Conservation (phyloP, 164 flowering plant genomes). For the Buxus sempervirens region DNA sequence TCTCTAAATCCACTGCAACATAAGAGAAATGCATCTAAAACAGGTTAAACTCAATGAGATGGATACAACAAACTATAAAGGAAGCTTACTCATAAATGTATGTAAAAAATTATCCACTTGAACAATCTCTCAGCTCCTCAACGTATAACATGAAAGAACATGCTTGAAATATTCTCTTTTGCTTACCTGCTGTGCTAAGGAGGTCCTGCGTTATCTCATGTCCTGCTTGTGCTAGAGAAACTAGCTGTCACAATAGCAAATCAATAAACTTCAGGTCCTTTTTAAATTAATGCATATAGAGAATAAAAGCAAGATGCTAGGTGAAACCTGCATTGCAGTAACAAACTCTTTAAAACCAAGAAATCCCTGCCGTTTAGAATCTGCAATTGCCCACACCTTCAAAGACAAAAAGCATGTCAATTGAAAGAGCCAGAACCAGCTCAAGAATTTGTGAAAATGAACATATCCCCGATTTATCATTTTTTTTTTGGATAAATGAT, state of each 20-base stretch:
- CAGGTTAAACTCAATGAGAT: neutral
- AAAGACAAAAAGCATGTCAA: neutral
- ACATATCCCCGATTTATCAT: too few relatives aligned
- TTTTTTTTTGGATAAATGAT: too few relatives aligned
- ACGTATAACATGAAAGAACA: neutral
- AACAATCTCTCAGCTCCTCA: neutral
- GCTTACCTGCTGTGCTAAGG: conserved; percentile 46
- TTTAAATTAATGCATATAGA: neutral
- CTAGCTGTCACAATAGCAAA: conserved; percentile 38
- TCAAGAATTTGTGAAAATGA: too few relatives aligned
- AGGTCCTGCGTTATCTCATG: conserved; percentile 51
- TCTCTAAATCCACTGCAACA: conserved; percentile 27
- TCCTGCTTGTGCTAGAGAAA: conserved; percentile 89
- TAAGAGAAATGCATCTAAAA: neutral
- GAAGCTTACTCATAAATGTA: neutral
- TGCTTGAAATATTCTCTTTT: neutral
- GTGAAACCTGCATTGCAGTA: conserved; percentile 82
- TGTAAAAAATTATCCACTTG: neutral
- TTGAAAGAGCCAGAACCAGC: too few relatives aligned
- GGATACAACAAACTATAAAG: neutral
- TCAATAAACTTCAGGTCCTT: neutral
- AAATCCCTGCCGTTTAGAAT: conserved; percentile 84
- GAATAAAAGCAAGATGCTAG: neutral
- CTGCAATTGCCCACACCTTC: conserved; percentile 98
- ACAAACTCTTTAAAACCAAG: conserved; percentile 82